These are phyloP conservation scores for Cercospora zeina DNA, from an alignment of 2,329 filamentous ascomycete genomes.

Conservation along the genomic window DNA sequence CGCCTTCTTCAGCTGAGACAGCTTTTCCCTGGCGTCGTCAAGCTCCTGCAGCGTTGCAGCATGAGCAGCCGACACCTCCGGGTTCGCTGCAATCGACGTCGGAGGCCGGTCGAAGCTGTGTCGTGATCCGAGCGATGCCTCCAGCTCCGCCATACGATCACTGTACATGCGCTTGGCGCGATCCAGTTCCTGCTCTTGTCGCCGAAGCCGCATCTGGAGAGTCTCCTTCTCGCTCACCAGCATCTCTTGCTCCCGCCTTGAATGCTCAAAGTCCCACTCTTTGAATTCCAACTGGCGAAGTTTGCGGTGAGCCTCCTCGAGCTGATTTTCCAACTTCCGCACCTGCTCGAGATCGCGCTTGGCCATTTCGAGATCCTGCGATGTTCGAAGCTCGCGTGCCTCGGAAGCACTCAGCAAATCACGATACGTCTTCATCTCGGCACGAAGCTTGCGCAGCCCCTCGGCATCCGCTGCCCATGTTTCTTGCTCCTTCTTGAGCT, in stretches of 20 bases:
- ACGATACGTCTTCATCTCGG: constrained; percentile 64
- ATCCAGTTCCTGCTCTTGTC: constrained; percentile 54
- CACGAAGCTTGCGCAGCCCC: constrained; percentile 57
- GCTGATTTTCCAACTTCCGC: constrained; percentile 59
- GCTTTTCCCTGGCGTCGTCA: constrained; percentile 50
- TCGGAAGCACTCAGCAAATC: constrained; percentile 66
- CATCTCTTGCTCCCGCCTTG: constrained; percentile 59
- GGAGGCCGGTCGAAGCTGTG: constrained; percentile 19
- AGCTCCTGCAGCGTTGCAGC: constrained; percentile 40
- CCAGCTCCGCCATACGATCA: constrained; percentile 51
- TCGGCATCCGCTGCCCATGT: constrained; percentile 55
- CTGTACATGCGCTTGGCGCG: constrained; percentile 52
- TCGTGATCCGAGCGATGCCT: constrained; percentile 35
- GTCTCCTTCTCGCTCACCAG: constrained; percentile 61
- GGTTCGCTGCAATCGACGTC: constrained; percentile 1
- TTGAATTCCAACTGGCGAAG: constrained; percentile 65
- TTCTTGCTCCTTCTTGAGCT: constrained; percentile 40
- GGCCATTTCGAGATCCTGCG: constrained; percentile 64
- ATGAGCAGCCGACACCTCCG: constrained; percentile 13
- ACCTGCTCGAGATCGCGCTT: constrained; percentile 63
- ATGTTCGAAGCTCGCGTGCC: constrained; percentile 63
- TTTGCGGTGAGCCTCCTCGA: constrained; percentile 60
- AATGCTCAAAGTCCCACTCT: constrained; percentile 60
- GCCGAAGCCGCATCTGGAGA: constrained; percentile 59
- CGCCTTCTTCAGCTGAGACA: constrained; percentile 54